Base-by-base conservation (phyloP, 2,329 filamentous ascomycete species). In the Talaromyces sp. region DNA sequence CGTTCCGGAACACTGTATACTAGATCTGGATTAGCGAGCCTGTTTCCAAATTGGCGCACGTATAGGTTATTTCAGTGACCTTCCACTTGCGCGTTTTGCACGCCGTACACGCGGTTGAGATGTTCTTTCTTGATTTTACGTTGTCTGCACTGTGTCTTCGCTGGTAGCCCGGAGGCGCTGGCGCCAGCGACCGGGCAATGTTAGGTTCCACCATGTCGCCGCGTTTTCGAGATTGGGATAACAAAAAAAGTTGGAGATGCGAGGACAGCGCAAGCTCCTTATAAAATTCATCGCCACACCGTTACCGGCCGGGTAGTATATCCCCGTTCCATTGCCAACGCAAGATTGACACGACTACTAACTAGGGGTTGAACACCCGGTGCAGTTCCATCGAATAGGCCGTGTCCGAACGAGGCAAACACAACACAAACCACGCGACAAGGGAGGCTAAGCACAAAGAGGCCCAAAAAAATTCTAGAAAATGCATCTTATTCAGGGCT, bases 1-100 rank as follows among this genome's bases (percentile, higher is more conserved):
- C 6, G 64, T 63, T 49, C 68, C 66, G 55, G 59, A 59, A 65
- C 60, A 69, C 67, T 67, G 50, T 81, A 59, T 75, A 76, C 38
- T 73, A 75, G 69, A 7, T 38, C 17, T 26, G 26, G 11, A 41
- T 61, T 58, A 61, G 59, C 14, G 11, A 29, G 21, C 11, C 10
- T 52, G 17, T 35, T 41, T 29, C n/a, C 8, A 29, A 29, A 35
- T 17, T 26, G 19, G 7, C 41, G 19, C 24, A 17, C 53, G 14
- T 26, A 29, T 27, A 46, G n/a, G n/a, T 11, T 19, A 4, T 46
- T 13, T 31, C 14, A 51, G 17, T 27, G 51, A 61, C 59, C 59
- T 61, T 61, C 59, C 59, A 61, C 31, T 61, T 61, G 49, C 59
- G 50, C 2, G 52, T 27, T 13, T 61, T 61, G 38, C 59, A 61